phyloP scores from a whole-genome alignment of 192 early-diverging fungal genomes.

The Chytriomyces sp. region DNA sequence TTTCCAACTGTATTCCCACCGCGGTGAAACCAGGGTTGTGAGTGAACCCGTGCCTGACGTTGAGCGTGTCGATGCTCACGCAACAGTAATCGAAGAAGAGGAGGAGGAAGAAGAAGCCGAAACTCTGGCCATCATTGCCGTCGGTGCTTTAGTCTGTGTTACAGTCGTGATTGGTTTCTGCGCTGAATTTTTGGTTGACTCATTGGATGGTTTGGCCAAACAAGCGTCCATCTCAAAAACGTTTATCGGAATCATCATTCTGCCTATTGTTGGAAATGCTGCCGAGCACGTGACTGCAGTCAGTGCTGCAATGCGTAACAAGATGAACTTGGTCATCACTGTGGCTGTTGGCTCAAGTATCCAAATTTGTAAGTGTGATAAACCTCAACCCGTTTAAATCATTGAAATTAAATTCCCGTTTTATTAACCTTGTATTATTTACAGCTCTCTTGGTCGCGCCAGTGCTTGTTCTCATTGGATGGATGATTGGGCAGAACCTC shows the following conservation, averaged over 20 bases:
- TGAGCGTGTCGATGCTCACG: background rate
- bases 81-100: slow-evolving; percentile 1
- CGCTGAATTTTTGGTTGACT: slow-evolving; percentile 86
- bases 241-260: slow-evolving; percentile 89
- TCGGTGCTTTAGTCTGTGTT: slow-evolving; percentile 63
- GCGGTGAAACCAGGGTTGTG: background rate
- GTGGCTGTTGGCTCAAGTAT: slow-evolving; percentile 88
- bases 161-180: slow-evolving; percentile 78
- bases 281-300: slow-evolving; percentile 89
- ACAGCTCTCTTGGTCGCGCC: slow-evolving; percentile 27
- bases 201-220: slow-evolving; percentile 78
- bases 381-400: slow-evolving; percentile 64
- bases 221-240: slow-evolving; percentile 72
- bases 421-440: background rate
- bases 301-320: slow-evolving; percentile 81
- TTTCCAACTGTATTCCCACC: background rate
- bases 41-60: background rate
- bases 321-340: slow-evolving; percentile 90
- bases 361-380: slow-evolving; percentile 81
- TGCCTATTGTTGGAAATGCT: slow-evolving; percentile 93
- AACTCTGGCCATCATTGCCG: slow-evolving; percentile 64
- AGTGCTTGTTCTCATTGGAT: slow-evolving; percentile 72
- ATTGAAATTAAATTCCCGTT: background rate
- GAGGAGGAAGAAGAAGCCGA: slow-evolving; percentile 66
- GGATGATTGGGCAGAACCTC: slow-evolving; percentile 83